These are phyloP conservation scores for Pseudonectria buxi DNA, from an alignment of 2,329 filamentous ascomycete species.

Conservation along the genomic window DNA sequence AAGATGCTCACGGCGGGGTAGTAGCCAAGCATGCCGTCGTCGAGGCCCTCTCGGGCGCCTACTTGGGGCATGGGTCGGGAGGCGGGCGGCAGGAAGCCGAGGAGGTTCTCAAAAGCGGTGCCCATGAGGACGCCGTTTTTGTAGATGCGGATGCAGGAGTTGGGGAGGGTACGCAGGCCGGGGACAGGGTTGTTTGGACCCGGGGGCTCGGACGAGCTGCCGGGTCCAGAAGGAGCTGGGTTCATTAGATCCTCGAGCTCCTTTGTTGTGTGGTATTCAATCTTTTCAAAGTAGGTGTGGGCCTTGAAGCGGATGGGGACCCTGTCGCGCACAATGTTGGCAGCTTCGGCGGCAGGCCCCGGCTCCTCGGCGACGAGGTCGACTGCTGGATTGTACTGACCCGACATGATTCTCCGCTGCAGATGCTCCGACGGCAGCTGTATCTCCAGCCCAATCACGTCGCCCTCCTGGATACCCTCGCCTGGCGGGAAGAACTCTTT, in stretches of 20 bases:
- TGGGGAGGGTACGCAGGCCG: conserved; percentile 77
- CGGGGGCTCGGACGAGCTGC: conserved; percentile 50
- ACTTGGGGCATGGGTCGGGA: conserved; percentile 65
- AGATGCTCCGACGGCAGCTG: conserved; percentile 77
- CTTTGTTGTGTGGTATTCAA: conserved; percentile 81
- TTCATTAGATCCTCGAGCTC: conserved; percentile 82
- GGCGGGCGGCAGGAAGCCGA: conserved; percentile 86
- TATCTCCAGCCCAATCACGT: conserved; percentile 91
- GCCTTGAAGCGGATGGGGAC: conserved; percentile 92
- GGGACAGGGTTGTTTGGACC: conserved; percentile 66
- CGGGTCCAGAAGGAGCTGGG: conserved; percentile 45
- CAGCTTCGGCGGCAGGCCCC: conserved; percentile 47
- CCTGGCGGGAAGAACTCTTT: conserved; percentile 78
- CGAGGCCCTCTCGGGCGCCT: conserved; percentile 76
- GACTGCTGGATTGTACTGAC: conserved; percentile 79
- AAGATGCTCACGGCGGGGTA: conserved; percentile 92
- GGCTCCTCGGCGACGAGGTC: conserved; percentile 58
- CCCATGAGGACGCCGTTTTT: conserved; percentile 87
- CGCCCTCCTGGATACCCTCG: conserved; percentile 77
- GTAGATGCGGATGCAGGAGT: conserved; percentile 81
- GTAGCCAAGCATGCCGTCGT: conserved; percentile 93
- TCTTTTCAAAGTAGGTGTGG: conserved; percentile 88
- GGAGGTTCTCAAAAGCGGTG: conserved; percentile 77
- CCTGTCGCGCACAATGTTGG: conserved; percentile 88
- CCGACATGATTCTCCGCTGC: conserved; percentile 82